phyloP scores from a whole-genome alignment of 2,329 filamentous ascomycete genomes.

The Colletotrichum karsti region DNA sequence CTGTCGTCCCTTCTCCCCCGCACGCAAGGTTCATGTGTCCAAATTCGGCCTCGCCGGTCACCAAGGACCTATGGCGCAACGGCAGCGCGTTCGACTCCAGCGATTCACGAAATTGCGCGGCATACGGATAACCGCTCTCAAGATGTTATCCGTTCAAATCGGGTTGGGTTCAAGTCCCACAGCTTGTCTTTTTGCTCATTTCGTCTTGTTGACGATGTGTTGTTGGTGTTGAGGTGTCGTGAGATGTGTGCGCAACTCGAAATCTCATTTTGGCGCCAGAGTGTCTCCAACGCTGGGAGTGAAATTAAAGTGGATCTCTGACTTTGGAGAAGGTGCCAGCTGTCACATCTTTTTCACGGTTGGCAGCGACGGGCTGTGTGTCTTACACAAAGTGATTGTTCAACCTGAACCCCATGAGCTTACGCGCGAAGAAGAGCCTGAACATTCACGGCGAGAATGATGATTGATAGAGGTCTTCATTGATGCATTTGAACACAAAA shows the following conservation, averaged over 20 bases:
- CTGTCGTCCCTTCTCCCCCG: neutral
- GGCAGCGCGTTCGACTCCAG: conserved; percentile 22
- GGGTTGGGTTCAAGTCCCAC: conserved; percentile 9
- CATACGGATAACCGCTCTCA: no score
- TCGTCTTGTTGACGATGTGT: neutral
- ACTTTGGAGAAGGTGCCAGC: no score
- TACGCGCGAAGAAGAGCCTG: no score
- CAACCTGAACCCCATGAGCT: no score
- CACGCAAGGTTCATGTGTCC: rapidly evolving
- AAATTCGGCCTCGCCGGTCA: rapidly evolving
- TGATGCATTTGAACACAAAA: no score
- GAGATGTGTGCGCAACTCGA: neutral
- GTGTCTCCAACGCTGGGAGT: neutral
- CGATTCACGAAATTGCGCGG: no score
- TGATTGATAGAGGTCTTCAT: no score
- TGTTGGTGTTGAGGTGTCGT: neutral
- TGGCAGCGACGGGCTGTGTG: no score
- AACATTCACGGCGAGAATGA: no score
- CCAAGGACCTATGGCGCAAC: conserved; percentile 14
- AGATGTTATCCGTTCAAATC: conserved; percentile 23
- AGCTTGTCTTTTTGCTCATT: rapidly evolving
- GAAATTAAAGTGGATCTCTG: no score
- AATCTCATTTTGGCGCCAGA: neutral
- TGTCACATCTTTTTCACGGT: no score
- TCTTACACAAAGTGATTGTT: no score